A percentile compares a stretch with the other conserved stretches of the same genome.
Evolutionary conservation across 2,329 filamentous ascomycete species (phyloP).

Genomic region (Hymenoscyphus scutula): DNA sequence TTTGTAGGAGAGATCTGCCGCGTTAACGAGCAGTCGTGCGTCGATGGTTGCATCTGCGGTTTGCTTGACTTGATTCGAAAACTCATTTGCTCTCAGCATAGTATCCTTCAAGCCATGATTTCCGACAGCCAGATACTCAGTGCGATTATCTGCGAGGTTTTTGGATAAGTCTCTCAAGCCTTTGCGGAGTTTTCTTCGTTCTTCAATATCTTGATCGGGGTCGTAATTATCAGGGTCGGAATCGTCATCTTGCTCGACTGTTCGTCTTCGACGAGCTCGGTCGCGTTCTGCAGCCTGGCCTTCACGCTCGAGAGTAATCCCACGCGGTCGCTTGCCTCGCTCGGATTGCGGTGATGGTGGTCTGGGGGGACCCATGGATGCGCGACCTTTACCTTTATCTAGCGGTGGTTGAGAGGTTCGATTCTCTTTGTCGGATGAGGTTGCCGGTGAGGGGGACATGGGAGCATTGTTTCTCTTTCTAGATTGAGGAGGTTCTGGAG

Average conservation of each 20-base stretch:
- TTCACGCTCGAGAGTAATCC: slow-evolving; percentile 19
- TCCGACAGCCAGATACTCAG: slow-evolving; percentile 66
- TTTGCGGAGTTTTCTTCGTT: slow-evolving; percentile 69
- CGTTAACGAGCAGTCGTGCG: slow-evolving; percentile 77
- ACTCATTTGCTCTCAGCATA: slow-evolving; percentile 62
- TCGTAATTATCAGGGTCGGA: slow-evolving; percentile 57
- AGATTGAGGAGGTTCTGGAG: slow-evolving; percentile 28
- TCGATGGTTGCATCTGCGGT: slow-evolving; percentile 90
- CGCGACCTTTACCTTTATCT: slow-evolving; percentile 44
- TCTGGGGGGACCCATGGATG: slow-evolving; percentile 38
- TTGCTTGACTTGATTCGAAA: slow-evolving; percentile 72
- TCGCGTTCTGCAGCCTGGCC: slow-evolving; percentile 20
- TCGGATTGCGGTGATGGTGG: slow-evolving; percentile 16
- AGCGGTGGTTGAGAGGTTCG: slow-evolving; percentile 27
- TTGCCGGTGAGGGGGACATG: slow-evolving; percentile 36
- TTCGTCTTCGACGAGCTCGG: slow-evolving; percentile 30
- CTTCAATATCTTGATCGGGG: slow-evolving; percentile 74
- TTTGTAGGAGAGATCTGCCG: slow-evolving; percentile 76
- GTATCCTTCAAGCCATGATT: slow-evolving; percentile 64
- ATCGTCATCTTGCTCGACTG: slow-evolving; percentile 34
- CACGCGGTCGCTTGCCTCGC: slow-evolving; percentile 29
- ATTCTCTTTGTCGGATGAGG: slow-evolving; percentile 51
- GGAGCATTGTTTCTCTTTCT: slow-evolving; percentile 15
- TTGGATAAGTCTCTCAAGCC: slow-evolving; percentile 67
- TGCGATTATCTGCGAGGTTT: slow-evolving; percentile 60